phyloP scores from a whole-genome alignment of 129 eudicot species.

The Daucus carota region DH1_v3.0 NC_030381.2:38114001-38114500 shows the following conservation, averaged over 20 bases:
- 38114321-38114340: slow-evolving; percentile 4
- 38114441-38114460: slow-evolving; percentile 67
- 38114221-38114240: slow-evolving; percentile 5
- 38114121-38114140: slow-evolving; percentile 42
- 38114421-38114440: slow-evolving; percentile 58
- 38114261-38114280: slow-evolving; percentile 55
- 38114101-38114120: slow-evolving; percentile 47
- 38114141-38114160: slow-evolving; percentile 37
- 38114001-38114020: slow-evolving; percentile 37
- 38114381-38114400: slow-evolving; percentile 41
- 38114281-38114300: slow-evolving; percentile 39
- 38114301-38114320: slow-evolving; percentile 21
- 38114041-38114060: slow-evolving; percentile 34
- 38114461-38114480: slow-evolving; percentile 27
- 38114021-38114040: slow-evolving; percentile 53
- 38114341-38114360: slow-evolving; percentile 17
- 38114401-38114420: slow-evolving; percentile 49
- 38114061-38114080: slow-evolving; percentile 27
- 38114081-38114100: slow-evolving; percentile 32
- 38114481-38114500: slow-evolving; percentile 27
- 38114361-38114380: slow-evolving; percentile 52
- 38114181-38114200: slow-evolving; percentile 37
- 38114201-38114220: slow-evolving; percentile 17
- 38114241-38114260: too few relatives aligned
- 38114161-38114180: slow-evolving; percentile 51